Evolutionary conservation across 2,329 filamentous ascomycete genomes (phyloP).

Genomic region (Sporothrix brasiliensis): DNA sequence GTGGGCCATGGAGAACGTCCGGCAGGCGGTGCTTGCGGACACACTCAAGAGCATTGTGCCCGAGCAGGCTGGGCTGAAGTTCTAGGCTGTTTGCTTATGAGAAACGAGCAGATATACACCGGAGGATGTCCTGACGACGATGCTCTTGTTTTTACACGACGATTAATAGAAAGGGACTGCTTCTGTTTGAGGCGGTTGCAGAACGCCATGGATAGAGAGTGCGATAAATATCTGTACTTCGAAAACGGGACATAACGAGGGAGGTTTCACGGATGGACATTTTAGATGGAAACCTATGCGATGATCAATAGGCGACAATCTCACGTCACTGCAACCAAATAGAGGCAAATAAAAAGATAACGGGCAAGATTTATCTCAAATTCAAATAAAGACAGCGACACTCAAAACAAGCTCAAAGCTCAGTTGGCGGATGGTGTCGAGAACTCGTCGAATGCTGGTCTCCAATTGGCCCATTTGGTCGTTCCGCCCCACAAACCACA

Average conservation of each 20-base stretch:
- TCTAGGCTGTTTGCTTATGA: background rate
- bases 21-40: conserved; percentile 37
- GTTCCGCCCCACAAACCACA: conserved; percentile 14
- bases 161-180: background rate
- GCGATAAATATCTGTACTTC: background rate
- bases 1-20: conserved; percentile 35
- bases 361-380: no score
- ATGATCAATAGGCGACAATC: background rate
- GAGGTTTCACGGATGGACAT: background rate
- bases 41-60: conserved; percentile 35
- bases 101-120: background rate
- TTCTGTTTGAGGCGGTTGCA: background rate
- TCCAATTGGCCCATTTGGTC: background rate
- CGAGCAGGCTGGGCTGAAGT: conserved; percentile 32
- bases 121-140: background rate
- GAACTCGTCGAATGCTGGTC: background rate
- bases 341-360: background rate
- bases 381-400: no score
- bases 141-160: no score
- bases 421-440: background rate
- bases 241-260: background rate
- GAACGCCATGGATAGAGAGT: background rate
- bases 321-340: background rate
- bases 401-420: background rate
- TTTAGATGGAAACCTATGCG: background rate